A percentile compares a stretch with the other conserved stretches of the same genome.
Evolutionary conservation across 106 monocot genomes (phyloP).

Genomic region (Platanthera zijinensis): DNA sequence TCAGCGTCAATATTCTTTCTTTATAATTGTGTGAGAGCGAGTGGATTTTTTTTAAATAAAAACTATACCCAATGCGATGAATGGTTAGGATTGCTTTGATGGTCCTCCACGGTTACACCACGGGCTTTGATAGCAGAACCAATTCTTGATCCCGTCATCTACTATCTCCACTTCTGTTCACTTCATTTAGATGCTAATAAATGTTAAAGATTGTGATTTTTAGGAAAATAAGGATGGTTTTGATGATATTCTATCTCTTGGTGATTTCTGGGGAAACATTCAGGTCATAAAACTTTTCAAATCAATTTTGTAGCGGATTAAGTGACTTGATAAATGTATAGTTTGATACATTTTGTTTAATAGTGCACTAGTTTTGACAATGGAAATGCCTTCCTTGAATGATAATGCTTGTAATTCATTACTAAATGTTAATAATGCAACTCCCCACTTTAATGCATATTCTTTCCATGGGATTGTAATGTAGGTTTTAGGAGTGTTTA

Average conservation of each 20-base stretch:
- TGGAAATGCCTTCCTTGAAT: background rate
- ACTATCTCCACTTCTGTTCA: too few species aligned
- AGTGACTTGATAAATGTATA: background rate
- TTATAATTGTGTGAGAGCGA: too few species aligned
- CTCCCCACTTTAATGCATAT: background rate
- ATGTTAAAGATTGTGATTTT: background rate
- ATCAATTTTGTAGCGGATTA: background rate
- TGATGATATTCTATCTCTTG: background rate
- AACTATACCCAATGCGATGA: too few species aligned
- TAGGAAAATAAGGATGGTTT: background rate
- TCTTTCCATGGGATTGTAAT: background rate
- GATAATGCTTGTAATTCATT: background rate
- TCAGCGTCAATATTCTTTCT: too few species aligned
- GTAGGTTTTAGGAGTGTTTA: background rate
- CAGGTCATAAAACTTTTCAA: background rate
- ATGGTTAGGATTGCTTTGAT: too few species aligned
- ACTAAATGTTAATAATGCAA: background rate
- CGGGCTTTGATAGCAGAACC: too few species aligned
- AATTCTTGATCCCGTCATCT: too few species aligned
- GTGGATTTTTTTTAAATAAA: too few species aligned
- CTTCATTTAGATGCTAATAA: background rate
- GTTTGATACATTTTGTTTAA: background rate
- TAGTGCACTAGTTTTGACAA: background rate
- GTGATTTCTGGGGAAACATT: background rate
- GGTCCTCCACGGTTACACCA: too few species aligned